These are phyloP conservation scores for Hyphopichia buzzinii DNA, from an alignment of 1,139 yeast genomes.

Conservation along the genomic window DNA sequence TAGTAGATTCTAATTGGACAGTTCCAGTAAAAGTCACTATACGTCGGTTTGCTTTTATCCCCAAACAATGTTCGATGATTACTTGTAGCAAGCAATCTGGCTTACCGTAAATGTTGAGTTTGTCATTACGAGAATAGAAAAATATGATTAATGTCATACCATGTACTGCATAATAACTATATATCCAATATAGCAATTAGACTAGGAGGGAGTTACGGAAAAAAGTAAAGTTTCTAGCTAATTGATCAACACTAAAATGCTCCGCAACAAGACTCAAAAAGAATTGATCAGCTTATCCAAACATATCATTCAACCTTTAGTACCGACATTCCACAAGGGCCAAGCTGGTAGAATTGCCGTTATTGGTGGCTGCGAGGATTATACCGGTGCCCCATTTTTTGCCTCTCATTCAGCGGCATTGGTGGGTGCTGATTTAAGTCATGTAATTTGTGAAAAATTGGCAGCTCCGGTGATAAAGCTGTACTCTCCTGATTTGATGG, in stretches of 20 bases:
- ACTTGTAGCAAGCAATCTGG: no score
- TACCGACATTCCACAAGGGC: conserved; percentile 77
- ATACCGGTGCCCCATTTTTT: conserved; percentile 96
- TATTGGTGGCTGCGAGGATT: conserved; percentile 92
- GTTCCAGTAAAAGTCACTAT: no score
- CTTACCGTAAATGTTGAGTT: no score
- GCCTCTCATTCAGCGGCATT: conserved; percentile 81
- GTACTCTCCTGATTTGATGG: conserved; percentile 93
- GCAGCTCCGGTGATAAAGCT: conserved; percentile 84
- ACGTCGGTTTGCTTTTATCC: no score
- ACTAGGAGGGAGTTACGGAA: no score
- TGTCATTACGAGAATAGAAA: no score
- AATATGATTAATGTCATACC: no score
- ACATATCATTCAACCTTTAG: conserved; percentile 71
- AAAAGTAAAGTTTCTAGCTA: not conserved
- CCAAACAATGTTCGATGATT: no score
- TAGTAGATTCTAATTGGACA: no score
- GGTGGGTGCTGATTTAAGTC: conserved; percentile 87
- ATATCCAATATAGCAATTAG: no score
- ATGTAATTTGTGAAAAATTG: conserved; percentile 72
- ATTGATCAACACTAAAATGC: conserved; percentile 16
- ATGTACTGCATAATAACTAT: no score
- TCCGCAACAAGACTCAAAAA: conserved; percentile 33
- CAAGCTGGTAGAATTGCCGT: conserved; percentile 88
- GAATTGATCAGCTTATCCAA: conserved; percentile 51